These are phyloP conservation scores for Ascochyta lentis DNA, from an alignment of 2,329 filamentous ascomycete species.

Conservation along the genomic window DNA sequence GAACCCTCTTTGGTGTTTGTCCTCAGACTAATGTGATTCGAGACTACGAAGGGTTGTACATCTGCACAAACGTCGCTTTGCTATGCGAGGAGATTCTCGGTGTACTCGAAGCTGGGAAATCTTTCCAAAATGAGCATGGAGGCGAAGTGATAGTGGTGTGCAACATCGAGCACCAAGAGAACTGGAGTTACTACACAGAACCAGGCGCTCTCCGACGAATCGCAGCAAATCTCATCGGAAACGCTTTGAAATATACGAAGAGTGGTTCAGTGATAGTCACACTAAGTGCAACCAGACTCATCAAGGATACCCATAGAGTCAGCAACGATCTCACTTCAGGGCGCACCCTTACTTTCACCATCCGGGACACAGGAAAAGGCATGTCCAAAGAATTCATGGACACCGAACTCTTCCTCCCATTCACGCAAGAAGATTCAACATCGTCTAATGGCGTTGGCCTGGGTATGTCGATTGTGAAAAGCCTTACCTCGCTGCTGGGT, in stretches of 20 bases:
- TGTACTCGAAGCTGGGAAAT: constrained; percentile 8
- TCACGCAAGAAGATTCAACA: constrained; percentile 28
- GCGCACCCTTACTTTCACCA: constrained; percentile 32
- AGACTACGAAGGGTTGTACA: constrained; percentile 22
- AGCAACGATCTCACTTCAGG: constrained; percentile 2
- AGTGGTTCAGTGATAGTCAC: constrained; percentile 13
- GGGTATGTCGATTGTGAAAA: constrained; percentile 31
- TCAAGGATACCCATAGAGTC: not conserved
- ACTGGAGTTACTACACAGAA: constrained; percentile 15
- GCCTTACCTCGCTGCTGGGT: constrained; percentile 20
- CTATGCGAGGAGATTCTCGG: constrained; percentile 10
- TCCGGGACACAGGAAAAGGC: constrained; percentile 29
- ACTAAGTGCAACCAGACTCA: not conserved
- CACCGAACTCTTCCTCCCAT: constrained; percentile 25
- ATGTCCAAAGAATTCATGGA: constrained; percentile 28
- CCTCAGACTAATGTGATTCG: too few species aligned
- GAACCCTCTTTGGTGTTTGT: too few species aligned
- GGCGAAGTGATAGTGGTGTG: constrained; percentile 3
- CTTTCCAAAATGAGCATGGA: not conserved
- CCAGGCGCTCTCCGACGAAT: constrained; percentile 24
- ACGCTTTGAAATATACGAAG: constrained; percentile 30
- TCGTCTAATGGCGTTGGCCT: constrained; percentile 27
- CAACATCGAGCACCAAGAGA: constrained; percentile 3
- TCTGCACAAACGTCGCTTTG: constrained; percentile 13
- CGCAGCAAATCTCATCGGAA: constrained; percentile 31